Evolutionary conservation across 176 grass and related monocot genomes (phyloP).

Genomic region (Secale cereale): DNA sequence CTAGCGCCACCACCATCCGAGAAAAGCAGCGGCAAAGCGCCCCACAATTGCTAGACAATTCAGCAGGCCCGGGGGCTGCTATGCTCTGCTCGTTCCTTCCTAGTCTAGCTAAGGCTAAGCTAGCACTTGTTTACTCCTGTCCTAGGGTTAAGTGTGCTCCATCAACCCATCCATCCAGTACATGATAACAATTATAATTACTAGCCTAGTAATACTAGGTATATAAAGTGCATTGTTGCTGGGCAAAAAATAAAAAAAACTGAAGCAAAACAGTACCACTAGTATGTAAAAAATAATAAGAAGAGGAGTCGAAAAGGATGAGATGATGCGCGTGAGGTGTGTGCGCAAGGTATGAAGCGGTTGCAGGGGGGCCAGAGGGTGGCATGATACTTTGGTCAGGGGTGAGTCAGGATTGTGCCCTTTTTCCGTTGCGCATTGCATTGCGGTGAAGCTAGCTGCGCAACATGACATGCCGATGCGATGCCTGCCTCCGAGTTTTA

Average conservation of each 20-base stretch:
- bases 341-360: background rate
- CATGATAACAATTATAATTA: background rate
- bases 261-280: background rate
- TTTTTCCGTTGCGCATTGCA: constrained; percentile 21
- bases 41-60: constrained; percentile 31
- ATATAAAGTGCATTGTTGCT: background rate
- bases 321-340: background rate
- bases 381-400: constrained; percentile 37
- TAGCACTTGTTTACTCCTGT: constrained; percentile 30
- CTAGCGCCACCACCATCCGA: constrained; percentile 31
- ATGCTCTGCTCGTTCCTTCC: background rate
- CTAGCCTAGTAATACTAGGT: too few relatives aligned
- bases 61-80: background rate
- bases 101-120: background rate
- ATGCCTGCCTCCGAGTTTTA: too few relatives aligned
- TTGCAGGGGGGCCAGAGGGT: constrained; percentile 25
- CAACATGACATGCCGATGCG: too few relatives aligned
- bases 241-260: background rate
- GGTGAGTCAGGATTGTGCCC: constrained; percentile 35
- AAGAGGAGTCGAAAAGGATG: background rate
- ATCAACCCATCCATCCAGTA: constrained; percentile 19
- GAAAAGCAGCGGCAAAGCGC: constrained; percentile 33
- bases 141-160: constrained; percentile 33
- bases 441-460: background rate
- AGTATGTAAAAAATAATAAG: background rate